Evolutionary conservation across 805 yeast species (phyloP).

Genomic region (Lipomyces spencermartinsiae): DNA sequence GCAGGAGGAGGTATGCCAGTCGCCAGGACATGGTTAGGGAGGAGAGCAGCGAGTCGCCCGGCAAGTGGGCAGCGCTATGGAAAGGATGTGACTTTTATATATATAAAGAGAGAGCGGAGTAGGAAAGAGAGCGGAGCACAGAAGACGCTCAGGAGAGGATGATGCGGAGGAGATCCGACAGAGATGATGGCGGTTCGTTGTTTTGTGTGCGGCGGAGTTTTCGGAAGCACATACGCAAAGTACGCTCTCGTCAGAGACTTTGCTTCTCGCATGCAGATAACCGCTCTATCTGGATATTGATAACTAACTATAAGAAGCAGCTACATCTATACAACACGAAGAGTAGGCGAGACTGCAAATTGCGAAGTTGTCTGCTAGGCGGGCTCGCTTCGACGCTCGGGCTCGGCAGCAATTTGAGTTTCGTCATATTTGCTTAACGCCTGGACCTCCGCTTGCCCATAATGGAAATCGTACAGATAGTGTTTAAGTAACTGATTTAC

Average conservation of each 20-base stretch:
- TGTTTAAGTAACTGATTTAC: too few relatives aligned
- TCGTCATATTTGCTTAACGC: not conserved
- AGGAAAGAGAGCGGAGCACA: not conserved
- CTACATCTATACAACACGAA: not conserved
- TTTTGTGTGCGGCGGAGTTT: not conserved
- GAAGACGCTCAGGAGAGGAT: not conserved
- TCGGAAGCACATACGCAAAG: not conserved
- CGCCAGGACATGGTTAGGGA: conserved; percentile 33
- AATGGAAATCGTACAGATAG: not conserved
- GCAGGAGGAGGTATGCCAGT: conserved; percentile 30
- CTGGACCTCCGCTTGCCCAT: not conserved
- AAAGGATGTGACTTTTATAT: not conserved
- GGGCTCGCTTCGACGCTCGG: not conserved
- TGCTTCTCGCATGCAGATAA: not conserved
- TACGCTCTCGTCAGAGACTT: not conserved
- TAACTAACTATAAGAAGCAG: not conserved
- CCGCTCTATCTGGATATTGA: not conserved
- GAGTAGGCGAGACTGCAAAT: not conserved
- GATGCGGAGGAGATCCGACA: not conserved
- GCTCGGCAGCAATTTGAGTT: not conserved
- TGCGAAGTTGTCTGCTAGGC: not conserved
- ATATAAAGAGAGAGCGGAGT: not conserved
- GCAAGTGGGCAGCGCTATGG: not conserved
- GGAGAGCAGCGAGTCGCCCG: conserved; percentile 4
- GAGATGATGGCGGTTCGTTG: not conserved